Base-by-base conservation (phyloP, 2,329 filamentous ascomycete species). In the Monilinia vaccinii-corymbosi region DNA sequence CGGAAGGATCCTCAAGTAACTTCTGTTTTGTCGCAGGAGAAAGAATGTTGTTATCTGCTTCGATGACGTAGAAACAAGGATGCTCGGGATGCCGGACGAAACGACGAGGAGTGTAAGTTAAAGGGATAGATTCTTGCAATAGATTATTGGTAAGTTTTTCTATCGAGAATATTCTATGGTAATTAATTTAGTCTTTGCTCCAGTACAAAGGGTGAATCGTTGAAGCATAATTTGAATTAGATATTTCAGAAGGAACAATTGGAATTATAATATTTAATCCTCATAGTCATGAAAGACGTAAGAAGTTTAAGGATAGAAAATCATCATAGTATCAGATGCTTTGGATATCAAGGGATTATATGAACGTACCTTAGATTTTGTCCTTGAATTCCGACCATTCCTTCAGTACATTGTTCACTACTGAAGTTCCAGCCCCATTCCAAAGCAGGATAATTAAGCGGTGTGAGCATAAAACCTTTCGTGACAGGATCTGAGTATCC, bases 401-500 rank as follows among this genome's bases (percentile, higher is more conserved):
- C 92, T 75, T 97, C 89, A 47, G 88, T 85, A 69, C 92, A 96
- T 73, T 96, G 89, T 72, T 96, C 91, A 71, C 92, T 96, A 73
- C 89, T 93, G 71, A 99, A 97, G 69, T 94, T 96, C 87, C 92
- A 96, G 4, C 89, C 92, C 79, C 91, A 97, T 73, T 96, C 91
- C 32, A 99, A 82, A 45, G 88, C 86, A 57, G 87, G 85, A 69
- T 96, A 97, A 72, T 89, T 90, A 34, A 99, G 76, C 0, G 95
- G 94, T 1, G 93, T 97, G 66, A 97, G 86, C 75, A 95, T 90
- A 70, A 97, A 96, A 42, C 86, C 86, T 70, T 89, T 90, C 2
- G 88, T 92, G 62, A 92, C 87, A 2, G 89, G 85, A 69, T 97
- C 91, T 0, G 91, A 88, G 71, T 97, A 97, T 47, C 92, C 93